Conservation (phyloP, 2,329 filamentous ascomycete genomes). For the Aspergillus piperis region DNA sequence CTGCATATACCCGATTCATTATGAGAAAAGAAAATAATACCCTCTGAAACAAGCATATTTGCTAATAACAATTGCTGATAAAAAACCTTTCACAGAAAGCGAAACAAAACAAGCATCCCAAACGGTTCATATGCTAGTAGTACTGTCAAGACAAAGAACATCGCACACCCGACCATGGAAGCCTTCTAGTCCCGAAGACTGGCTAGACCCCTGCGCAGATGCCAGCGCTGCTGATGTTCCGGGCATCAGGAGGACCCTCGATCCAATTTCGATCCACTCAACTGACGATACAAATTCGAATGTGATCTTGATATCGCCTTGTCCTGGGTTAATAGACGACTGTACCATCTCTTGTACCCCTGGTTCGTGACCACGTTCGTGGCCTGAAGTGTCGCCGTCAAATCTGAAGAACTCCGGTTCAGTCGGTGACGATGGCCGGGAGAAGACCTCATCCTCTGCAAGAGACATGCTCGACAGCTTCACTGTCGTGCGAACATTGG, state of each 20-base stretch:
- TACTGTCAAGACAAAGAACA: slow-evolving; percentile 48
- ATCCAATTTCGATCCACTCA: slow-evolving; percentile 59
- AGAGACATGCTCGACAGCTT: slow-evolving; percentile 64
- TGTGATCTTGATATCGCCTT: slow-evolving; percentile 48
- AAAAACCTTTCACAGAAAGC: not conserved
- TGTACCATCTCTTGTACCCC: slow-evolving; percentile 34
- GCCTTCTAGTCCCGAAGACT: slow-evolving; percentile 58
- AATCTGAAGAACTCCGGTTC: slow-evolving; percentile 49
- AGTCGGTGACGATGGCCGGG: slow-evolving; percentile 30
- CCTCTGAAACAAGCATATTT: not conserved
- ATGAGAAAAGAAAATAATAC: not conserved
- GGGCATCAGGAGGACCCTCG: slow-evolving; percentile 62
- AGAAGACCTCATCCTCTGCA: slow-evolving; percentile 33
- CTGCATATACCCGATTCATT: too few relatives aligned
- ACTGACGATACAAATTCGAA: slow-evolving; percentile 60
- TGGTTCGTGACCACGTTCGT: slow-evolving; percentile 14
- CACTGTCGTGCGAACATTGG: slow-evolving; percentile 80
- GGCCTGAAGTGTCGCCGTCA: slow-evolving; percentile 37
- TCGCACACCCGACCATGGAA: slow-evolving; percentile 57
- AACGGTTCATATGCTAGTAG: not conserved
- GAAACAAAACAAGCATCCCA: not conserved
- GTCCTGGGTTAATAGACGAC: slow-evolving; percentile 20
- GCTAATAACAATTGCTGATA: too few relatives aligned
- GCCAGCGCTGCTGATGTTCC: slow-evolving; percentile 54
- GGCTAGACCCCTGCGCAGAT: slow-evolving; percentile 49